Conservation (phyloP, 805 yeast species). For the Candida silvatica region DNA sequence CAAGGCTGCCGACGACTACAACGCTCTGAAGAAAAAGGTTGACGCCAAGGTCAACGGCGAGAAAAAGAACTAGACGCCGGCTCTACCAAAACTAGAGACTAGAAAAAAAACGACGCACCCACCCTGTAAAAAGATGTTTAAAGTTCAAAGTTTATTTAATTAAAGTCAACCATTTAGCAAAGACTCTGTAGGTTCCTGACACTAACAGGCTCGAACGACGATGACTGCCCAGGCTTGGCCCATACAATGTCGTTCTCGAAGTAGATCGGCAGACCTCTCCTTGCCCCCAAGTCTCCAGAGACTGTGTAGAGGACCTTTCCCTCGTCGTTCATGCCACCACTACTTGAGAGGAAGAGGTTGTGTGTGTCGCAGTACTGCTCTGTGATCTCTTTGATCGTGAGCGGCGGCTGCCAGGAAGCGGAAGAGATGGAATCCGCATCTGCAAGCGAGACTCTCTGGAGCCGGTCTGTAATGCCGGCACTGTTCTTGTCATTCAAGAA, state of each 20-base stretch:
- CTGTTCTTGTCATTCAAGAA: constrained; percentile 8
- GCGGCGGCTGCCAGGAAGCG: background rate
- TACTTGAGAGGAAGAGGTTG: constrained; percentile 34
- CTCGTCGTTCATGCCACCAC: constrained; percentile 15
- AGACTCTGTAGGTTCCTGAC: too few species aligned
- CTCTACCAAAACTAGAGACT: too few species aligned
- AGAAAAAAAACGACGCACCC: too few species aligned
- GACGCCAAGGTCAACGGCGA: too few species aligned
- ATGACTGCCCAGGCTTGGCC: constrained; percentile 12
- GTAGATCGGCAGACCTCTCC: constrained; percentile 33
- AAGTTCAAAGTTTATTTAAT: too few species aligned
- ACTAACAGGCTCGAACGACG: too few species aligned
- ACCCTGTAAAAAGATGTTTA: too few species aligned
- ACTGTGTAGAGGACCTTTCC: constrained; percentile 40
- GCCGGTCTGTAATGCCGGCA: constrained; percentile 7
- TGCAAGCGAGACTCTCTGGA: background rate
- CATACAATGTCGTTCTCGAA: constrained; percentile 60
- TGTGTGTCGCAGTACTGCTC: constrained; percentile 47
- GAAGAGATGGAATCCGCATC: background rate
- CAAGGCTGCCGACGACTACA: too few species aligned
- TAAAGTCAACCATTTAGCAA: too few species aligned
- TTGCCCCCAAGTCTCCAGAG: constrained; percentile 26
- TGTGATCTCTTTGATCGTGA: constrained; percentile 59
- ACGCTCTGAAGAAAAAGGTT: too few species aligned
- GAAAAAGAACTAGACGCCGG: too few species aligned